Base-by-base conservation (phyloP, 2,329 filamentous ascomycete genomes). In the Drechslerella coelobrocha region DNA sequence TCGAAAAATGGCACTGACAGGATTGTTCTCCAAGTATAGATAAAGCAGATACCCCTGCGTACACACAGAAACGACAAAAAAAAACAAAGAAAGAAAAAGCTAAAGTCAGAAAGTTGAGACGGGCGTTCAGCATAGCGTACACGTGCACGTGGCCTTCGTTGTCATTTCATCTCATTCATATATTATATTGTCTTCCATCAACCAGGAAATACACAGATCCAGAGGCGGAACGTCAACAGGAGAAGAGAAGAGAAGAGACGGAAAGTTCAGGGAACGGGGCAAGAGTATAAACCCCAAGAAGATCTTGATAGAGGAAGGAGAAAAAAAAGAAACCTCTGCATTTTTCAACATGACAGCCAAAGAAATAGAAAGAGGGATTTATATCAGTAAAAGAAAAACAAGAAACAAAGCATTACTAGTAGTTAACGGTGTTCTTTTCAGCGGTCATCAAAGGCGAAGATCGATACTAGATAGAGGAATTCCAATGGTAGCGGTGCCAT, bases 321-420 rank as follows among this genome's bases (percentile, higher is more conserved):
- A 19, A 8, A 23, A 17, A 31, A 43, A 17, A 56, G n/a, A n/a
- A n/a, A n/a, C n/a, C n/a, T n/a, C n/a, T n/a, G n/a, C n/a, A n/a
- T 2, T 14, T 17, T 21, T 23, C 17, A 56, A 56, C 29, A 34
- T 34, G 29, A 34, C 6, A 34, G 7, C 10, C 4, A 27, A 50
- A n/a, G 12, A 4, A 54, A 72, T 37, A 71, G 54, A 26, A 48
- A 55, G 55, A 68, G 48, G 56, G 51, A 53, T 59, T 47, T 27
- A 68, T 41, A 50, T 55, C 54, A 43, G 61, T 60, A 65, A 72
- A 53, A 60, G 62, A 56, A 69, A 62, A 65, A 66, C 68, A 65
- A 50, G 39, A 23, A 43, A 61, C 48, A 61, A 48, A 48, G 53
- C 31, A 52, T 51, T 56, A 56, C 54, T 68, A 56, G 34, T 45